Base-by-base conservation (phyloP, 257 asterid genomes). In the Ocimum tenuiflorum region DNA sequence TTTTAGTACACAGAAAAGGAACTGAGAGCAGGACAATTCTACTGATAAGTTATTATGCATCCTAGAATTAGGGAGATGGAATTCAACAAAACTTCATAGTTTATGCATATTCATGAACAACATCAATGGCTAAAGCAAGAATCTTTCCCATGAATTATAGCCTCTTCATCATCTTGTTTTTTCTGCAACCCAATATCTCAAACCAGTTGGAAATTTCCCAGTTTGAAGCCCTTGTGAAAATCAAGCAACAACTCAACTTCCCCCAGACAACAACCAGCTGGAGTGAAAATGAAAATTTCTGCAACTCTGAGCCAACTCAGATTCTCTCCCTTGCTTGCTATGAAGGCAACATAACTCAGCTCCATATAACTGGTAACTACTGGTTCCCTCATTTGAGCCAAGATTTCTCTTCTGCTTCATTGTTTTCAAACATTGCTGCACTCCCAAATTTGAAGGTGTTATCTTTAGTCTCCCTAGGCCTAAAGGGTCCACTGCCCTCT, bases 271-370 rank as follows among this genome's bases (percentile, higher is more conserved):
- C 79, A 19, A 75, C 33, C 67, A 73, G 57, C n/a, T 79, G 88
- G 95, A 73, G 59, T 67, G 95, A 86, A 10, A 77, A 75, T 60
- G 33, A 80, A 41, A 94, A 85, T 7, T 77, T 75, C 45, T 91
- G 98, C 73, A 86, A 81, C 72, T 52, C 68, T 13, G 79, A 75
- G 60, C 91, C 91, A 29, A 71, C 76, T 11, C 78, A 81, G 69
- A 72, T 70, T 27, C 78, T 91, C 20, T 73, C 94, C 13, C 80
- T 91, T 12, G 78, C 84, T 3, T 91, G 96, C 85, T 91, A 86
- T 60, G 83, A 88, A 63, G 95, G 83, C 17, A 81, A 76, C 78
- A 71, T 91, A 22, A 88, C 96, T 19, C 96, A 88, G 82, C 85
- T 91, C 8, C 91, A 88, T 64, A 23, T 91, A 22, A 65, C 76